Evolutionary conservation across 208 protist genomes (phyloP), one percentile per base, ranked within the genome.

Genomic region (Trypanosoma boissoni): DNA sequence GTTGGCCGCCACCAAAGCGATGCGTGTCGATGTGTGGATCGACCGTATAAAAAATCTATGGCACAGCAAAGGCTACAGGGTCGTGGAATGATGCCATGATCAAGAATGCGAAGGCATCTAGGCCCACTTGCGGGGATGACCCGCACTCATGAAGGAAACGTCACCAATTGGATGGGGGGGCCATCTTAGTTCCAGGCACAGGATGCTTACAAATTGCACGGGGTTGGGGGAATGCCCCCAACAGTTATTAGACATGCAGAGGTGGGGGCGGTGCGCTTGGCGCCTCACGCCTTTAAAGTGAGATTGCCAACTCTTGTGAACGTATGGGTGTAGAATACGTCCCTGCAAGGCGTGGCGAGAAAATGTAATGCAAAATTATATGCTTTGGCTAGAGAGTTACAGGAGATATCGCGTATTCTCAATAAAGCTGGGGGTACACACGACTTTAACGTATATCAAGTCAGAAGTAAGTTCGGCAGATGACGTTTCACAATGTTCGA

Each of bases 81-180:
- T n/a, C n/a, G n/a, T n/a, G n/a, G n/a, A n/a, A n/a, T n/a, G n/a
- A n/a, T n/a, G n/a, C n/a, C n/a, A n/a, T n/a, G n/a, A n/a, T n/a
- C n/a, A n/a, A n/a, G n/a, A n/a, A n/a, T n/a, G n/a, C n/a, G n/a
- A n/a, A n/a, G n/a, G n/a, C n/a, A n/a, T n/a, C n/a, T n/a, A n/a
- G n/a, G n/a, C n/a, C n/a, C n/a, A n/a, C n/a, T n/a, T n/a, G n/a
- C n/a, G n/a, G 9, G 5, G 8, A 39, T 16, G 34, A 6, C 8
- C 34, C 8, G 26, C 37, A 20, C 34, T 59, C 21, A 49, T 50
- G 16, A 67, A 46, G 9, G 50, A 67, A 24, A 49, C 60, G 26
- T 67, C 60, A 1, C n/a, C 51, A 4, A 23, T 49, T 14, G 60
- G 60, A 52, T 67, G 50, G 60, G 36, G 60, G 14, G 60, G n/a